Evolutionary conservation across 2,329 filamentous ascomycete genomes (phyloP).

Genomic region (Botrytis byssoidea): DNA sequence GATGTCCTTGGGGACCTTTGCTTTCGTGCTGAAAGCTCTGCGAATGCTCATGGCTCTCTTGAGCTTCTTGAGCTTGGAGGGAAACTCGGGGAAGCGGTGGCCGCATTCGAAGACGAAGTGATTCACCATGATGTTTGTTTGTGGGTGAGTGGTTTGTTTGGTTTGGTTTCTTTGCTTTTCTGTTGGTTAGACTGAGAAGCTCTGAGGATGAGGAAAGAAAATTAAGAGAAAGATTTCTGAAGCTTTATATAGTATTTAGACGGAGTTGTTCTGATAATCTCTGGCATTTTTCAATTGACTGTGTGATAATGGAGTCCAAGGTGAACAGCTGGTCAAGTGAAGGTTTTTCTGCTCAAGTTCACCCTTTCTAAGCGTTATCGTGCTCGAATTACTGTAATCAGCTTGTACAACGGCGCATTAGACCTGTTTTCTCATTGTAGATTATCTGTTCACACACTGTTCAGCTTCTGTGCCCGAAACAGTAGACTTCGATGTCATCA

Average conservation of each 20-base stretch:
- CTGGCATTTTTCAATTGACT: not conserved
- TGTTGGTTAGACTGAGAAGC: not conserved
- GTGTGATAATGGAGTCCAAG: not conserved
- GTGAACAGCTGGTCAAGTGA: not conserved
- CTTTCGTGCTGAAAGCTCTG: not conserved
- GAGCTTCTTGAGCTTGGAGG: not conserved
- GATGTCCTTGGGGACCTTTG: not conserved
- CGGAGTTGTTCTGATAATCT: not conserved
- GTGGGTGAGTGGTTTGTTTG: not conserved
- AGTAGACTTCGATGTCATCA: too few relatives aligned
- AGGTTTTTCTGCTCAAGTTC: not conserved
- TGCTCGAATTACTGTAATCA: not conserved
- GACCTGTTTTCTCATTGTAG: not conserved
- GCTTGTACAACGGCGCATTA: not conserved
- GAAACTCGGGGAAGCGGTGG: not conserved
- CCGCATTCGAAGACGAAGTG: not conserved
- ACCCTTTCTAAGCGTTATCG: not conserved
- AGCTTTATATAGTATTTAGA: not conserved
- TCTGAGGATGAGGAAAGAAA: not conserved
- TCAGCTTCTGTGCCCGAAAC: not conserved
- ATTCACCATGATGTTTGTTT: not conserved
- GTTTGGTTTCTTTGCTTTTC: not conserved
- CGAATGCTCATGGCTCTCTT: not conserved
- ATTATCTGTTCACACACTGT: not conserved
- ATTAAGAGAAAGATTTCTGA: not conserved